These are phyloP conservation scores for Linnemannia zychae DNA, from an alignment of 192 early-diverging fungal genomes.

Conservation along the genomic window DNA sequence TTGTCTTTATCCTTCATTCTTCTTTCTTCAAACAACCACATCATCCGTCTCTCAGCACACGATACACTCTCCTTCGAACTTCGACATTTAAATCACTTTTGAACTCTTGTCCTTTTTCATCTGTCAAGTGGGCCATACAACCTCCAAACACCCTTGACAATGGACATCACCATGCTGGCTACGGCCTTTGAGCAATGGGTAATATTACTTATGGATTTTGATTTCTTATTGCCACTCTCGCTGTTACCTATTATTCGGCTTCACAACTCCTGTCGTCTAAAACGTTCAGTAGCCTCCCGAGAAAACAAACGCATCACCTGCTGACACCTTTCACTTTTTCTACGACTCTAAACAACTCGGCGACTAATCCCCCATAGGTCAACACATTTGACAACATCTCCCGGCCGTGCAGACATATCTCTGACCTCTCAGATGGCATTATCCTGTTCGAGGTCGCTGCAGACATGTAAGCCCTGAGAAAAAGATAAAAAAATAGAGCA, in stretches of 20 bases:
- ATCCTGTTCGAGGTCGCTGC: slow-evolving; percentile 85
- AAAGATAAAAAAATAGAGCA: background rate
- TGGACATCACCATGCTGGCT: slow-evolving; percentile 36
- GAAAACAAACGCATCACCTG: background rate
- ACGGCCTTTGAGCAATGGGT: slow-evolving; percentile 60
- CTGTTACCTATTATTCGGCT: too few relatives aligned
- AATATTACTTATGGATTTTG: background rate
- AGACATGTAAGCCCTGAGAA: slow-evolving; percentile 77
- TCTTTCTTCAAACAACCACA: background rate
- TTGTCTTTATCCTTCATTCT: background rate
- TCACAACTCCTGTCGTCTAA: background rate
- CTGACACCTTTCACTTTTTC: background rate
- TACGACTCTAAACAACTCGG: background rate
- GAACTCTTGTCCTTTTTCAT: too few relatives aligned
- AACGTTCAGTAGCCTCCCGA: background rate
- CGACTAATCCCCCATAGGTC: slow-evolving; percentile 54
- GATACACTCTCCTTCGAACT: background rate
- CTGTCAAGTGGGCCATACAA: background rate
- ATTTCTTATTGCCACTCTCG: too few relatives aligned
- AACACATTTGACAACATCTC: slow-evolving; percentile 74
- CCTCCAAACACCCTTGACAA: slow-evolving; percentile 7
- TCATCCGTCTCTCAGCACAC: background rate
- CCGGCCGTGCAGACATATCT: slow-evolving; percentile 56
- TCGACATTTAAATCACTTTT: background rate
- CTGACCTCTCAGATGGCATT: slow-evolving; percentile 85